These are phyloP conservation scores for Cynanchum wilfordii DNA, from an alignment of 257 asterid genomes.

Conservation along the genomic window DNA sequence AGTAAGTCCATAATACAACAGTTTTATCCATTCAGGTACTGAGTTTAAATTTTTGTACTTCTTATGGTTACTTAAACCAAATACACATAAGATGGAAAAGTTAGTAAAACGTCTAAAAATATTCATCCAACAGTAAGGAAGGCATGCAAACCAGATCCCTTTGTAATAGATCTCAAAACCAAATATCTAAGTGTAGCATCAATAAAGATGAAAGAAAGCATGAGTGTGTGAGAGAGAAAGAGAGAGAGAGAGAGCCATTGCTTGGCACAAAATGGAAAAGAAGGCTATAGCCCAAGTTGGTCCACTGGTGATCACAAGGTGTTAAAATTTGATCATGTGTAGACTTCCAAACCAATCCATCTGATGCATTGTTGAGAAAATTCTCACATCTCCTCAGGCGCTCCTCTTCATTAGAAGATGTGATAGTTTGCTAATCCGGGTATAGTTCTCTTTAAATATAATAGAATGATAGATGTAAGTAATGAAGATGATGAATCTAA, in stretches of 20 bases:
- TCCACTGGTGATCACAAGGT: background rate
- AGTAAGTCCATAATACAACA: background rate
- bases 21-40: background rate
- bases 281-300: background rate
- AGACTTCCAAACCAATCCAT: background rate
- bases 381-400: background rate
- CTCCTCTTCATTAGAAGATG: background rate
- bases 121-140: background rate
- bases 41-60: background rate
- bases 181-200: background rate
- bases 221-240: background rate
- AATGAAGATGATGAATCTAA: conserved; percentile 15
- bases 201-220: background rate
- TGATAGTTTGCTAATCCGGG: background rate
- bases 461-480: background rate
- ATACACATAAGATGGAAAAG: background rate
- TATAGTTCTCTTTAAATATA: background rate
- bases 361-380: background rate
- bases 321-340: background rate
- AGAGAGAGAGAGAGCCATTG: background rate
- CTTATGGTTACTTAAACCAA: background rate
- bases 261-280: background rate
- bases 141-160: background rate
- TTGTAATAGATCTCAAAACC: background rate
- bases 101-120: background rate